Conservation (phyloP, 495 filamentous ascomycete genomes). For the Bathelium albidoporum region DNA sequence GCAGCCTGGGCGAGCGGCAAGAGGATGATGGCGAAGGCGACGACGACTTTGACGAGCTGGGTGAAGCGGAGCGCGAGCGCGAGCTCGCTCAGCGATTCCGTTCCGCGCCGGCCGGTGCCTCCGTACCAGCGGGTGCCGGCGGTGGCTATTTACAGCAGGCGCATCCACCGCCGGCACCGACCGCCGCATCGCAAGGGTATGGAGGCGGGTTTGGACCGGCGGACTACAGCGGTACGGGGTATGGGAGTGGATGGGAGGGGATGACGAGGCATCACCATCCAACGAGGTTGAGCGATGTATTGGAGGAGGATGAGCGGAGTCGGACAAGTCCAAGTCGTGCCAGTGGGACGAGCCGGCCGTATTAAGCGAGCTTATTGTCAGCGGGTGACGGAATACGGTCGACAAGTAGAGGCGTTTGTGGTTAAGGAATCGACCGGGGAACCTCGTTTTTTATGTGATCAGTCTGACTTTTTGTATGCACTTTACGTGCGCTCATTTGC, state of each 20-base stretch:
- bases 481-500: not conserved
- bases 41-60: conserved; percentile 47
- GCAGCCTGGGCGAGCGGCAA: conserved; percentile 19
- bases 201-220: conserved; percentile 13
- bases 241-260: conserved; percentile 64
- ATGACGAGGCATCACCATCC: conserved; percentile 90
- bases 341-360: conserved; percentile 22
- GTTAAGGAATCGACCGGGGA: too few species aligned
- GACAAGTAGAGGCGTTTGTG: too few species aligned
- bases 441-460: not conserved
- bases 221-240: conserved; percentile 55
- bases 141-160: conserved; percentile 21
- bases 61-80: conserved; percentile 39
- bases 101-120: not conserved
- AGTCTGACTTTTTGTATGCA: not conserved
- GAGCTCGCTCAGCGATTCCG: conserved; percentile 40
- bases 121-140: conserved; percentile 10
- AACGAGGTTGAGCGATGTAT: conserved; percentile 84
- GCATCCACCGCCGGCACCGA: conserved; percentile 16
- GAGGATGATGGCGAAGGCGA: conserved; percentile 6
- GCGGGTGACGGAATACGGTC: not conserved
- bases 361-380: not conserved
- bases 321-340: conserved; percentile 49
- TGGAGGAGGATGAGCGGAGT: conserved; percentile 71
- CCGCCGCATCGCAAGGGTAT: conserved; percentile 5